Evolutionary conservation across 192 early-diverging fungal species (phyloP), one percentile per base, ranked within the genome.

Genomic region (Ambispora gerdemannii): DNA sequence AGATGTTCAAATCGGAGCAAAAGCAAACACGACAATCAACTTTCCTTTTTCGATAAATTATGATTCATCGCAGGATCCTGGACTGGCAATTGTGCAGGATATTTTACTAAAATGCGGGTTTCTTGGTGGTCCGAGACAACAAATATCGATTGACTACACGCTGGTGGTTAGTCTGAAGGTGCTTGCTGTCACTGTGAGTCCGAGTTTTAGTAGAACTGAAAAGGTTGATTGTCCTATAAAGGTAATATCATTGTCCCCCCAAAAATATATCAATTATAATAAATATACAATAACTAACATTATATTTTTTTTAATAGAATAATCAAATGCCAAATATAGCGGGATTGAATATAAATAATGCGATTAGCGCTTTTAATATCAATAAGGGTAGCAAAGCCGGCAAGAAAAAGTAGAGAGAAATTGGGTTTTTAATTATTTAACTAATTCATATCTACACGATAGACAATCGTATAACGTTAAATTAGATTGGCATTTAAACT

Each of bases 81-180:
- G 70, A 17, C 50, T 72, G 17, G 70, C 66, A 13, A 80, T 82
- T 25, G 13, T 86, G 25, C 10, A 33, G 4, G 81, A 82, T 30
- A 75, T 82, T 59, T 47, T 75, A 11, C 63, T 20, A 49, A 73
- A 75, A 36, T 83, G 84, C 62, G 84, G 82, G n/a, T 1, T 74
- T 4, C 4, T 60, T 22, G 78, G 78, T 24, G 53, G 52, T 3
- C 4, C 22, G 0, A 69, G 50, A n/a, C 63, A 72, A 3, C 30
- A 75, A 0, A 68, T 86, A 33, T 55, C 59, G 3, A 74, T 86
- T 43, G 73, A 81, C 50, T 84, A 84, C 34, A 74, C 75, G 34
- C 72, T 86, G 24, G 77, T 70, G 15, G 70, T 82, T 17, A 82
- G 77, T 17, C 60, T 86, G n/a, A 75, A 74, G 63, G 72, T 86